Conservation (phyloP, 306 rosid species). For the Potentilla sterilis region DNA sequence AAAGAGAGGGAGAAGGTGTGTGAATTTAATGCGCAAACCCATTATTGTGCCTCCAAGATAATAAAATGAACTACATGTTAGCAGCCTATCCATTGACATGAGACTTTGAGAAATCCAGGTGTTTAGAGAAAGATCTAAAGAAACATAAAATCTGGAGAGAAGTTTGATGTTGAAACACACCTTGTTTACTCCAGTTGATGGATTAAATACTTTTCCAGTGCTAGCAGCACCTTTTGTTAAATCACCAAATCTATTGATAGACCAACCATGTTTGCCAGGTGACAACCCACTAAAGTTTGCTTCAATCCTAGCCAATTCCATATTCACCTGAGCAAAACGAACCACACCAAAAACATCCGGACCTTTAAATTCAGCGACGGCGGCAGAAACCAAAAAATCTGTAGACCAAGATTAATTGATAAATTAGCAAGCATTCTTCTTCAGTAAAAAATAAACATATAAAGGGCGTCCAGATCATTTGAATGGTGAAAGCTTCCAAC, state of each 20-base stretch:
- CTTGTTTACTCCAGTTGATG: slow-evolving; percentile 40
- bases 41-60: background rate
- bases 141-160: background rate
- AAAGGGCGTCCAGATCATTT: background rate
- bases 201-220: slow-evolving; percentile 75
- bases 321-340: slow-evolving; percentile 83
- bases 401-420: slow-evolving; percentile 31
- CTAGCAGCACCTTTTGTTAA: slow-evolving; percentile 82
- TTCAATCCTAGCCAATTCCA: slow-evolving; percentile 89
- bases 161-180: slow-evolving; percentile 40
- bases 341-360: slow-evolving; percentile 81
- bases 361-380: slow-evolving; percentile 94
- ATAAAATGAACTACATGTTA: background rate
- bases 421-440: slow-evolving; percentile 10
- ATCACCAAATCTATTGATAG: slow-evolving; percentile 90
- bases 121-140: background rate
- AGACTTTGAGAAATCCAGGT: background rate
- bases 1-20: background rate
- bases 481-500: background rate
- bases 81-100: background rate
- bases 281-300: slow-evolving; percentile 79
- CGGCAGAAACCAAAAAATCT: slow-evolving; percentile 86
- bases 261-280: slow-evolving; percentile 93
- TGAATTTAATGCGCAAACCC: background rate
- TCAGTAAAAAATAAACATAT: background rate